Percentiles rank a stretch among this genome's conserved stretches.
Evolutionary conservation across 106 monocot species (phyloP).

Genomic region (Dendrobium huoshanense): DNA sequence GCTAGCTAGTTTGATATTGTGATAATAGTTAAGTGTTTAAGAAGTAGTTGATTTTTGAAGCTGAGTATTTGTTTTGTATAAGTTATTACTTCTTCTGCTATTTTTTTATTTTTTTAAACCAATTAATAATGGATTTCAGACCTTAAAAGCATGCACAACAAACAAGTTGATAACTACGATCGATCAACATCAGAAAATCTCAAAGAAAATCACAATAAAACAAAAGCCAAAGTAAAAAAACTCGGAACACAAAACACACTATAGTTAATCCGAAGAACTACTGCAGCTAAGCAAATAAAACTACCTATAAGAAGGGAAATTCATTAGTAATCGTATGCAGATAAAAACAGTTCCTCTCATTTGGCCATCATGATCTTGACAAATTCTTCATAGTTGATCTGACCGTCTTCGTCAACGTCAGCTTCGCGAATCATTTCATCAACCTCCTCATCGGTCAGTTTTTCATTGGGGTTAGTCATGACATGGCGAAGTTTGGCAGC

Average conservation of each 20-base stretch:
- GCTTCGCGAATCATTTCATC: slow-evolving; percentile 49
- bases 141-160: too few species aligned
- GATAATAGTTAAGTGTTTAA: too few species aligned
- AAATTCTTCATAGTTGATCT: slow-evolving; percentile 61
- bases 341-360: slow-evolving; percentile 7
- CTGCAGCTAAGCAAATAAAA: background rate
- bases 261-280: background rate
- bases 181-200: background rate
- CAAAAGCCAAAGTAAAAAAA: background rate
- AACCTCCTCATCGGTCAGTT: slow-evolving; percentile 46
- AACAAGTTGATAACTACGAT: too few species aligned
- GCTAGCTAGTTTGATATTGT: too few species aligned
- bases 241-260: background rate
- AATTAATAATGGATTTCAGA: too few species aligned
- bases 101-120: too few species aligned
- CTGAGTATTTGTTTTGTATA: too few species aligned
- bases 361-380: slow-evolving; percentile 65
- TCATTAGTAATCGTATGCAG: background rate
- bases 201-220: background rate
- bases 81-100: too few species aligned
- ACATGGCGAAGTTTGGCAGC: slow-evolving; percentile 52
- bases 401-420: slow-evolving; percentile 43
- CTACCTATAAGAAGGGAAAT: background rate
- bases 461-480: slow-evolving; percentile 52
- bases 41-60: too few species aligned